Percentiles rank a stretch among this genome's conserved stretches.
Evolutionary conservation across 2,329 filamentous ascomycete genomes (phyloP).

Genomic region (Calonectria pteridis): DNA sequence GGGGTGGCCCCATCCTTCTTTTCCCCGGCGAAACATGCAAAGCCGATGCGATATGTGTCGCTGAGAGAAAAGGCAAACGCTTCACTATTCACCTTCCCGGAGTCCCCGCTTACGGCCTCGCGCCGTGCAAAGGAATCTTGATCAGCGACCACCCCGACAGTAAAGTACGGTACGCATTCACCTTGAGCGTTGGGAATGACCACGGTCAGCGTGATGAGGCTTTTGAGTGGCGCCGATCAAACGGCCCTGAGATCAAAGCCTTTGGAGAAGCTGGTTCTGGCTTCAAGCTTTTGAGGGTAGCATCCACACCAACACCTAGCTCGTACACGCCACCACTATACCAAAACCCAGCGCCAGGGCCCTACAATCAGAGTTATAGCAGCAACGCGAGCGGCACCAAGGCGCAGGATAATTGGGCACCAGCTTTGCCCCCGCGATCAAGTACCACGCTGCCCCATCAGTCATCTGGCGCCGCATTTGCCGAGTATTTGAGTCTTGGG

Average conservation of each 20-base stretch:
- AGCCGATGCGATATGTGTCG: not conserved
- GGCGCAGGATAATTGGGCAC: not conserved
- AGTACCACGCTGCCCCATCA: not conserved
- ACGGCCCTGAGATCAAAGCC: not conserved
- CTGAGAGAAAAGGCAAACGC: not conserved
- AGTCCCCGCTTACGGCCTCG: not conserved
- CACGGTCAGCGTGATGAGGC: not conserved
- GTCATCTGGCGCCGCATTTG: not conserved
- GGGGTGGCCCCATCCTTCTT: not conserved
- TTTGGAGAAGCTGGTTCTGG: not conserved
- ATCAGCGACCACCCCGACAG: not conserved
- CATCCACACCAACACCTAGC: not conserved
- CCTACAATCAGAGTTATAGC: not conserved
- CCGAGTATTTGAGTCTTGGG: not conserved
- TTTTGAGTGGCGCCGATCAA: not conserved
- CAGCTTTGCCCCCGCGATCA: not conserved
- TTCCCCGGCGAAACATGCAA: not conserved
- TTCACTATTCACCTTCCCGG: not conserved
- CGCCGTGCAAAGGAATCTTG: not conserved
- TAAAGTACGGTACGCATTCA: not conserved
- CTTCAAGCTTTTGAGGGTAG: not conserved
- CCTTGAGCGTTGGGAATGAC: not conserved
- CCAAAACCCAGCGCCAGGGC: not conserved
- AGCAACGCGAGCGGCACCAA: not conserved
- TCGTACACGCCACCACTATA: not conserved